Conservation (phyloP, 768 basidiomycete species). For the Mycena rosella region DNA sequence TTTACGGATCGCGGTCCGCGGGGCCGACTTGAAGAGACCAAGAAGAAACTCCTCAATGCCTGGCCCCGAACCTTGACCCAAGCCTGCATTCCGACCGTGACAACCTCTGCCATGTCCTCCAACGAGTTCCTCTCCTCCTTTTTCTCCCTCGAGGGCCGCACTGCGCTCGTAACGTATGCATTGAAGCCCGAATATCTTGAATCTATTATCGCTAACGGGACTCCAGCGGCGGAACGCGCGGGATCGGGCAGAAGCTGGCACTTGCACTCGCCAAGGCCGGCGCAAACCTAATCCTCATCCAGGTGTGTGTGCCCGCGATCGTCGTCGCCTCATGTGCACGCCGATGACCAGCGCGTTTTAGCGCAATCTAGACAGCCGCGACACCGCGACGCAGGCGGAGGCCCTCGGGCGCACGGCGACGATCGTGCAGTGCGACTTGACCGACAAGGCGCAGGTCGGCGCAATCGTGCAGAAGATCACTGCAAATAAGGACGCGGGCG, state of each 20-base stretch:
- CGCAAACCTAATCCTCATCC: conserved; percentile 39
- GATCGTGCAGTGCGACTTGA: conserved; percentile 37
- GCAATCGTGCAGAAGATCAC: conserved; percentile 34
- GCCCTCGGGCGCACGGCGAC: conserved; percentile 32
- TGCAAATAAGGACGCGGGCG: conserved; percentile 15
- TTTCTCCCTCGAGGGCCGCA: conserved; percentile 34
- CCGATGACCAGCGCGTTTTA: neutral
- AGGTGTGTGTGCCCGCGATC: conserved; percentile 22
- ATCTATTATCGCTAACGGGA: neutral
- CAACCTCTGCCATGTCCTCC: conserved; percentile 11
- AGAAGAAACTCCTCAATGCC: no score
- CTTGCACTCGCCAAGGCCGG: conserved; percentile 40
- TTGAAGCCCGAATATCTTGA: neutral
- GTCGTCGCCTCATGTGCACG: neutral
- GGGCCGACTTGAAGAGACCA: no score
- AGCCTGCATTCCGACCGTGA: no score
- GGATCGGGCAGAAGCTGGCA: conserved; percentile 40
- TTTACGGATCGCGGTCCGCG: neutral
- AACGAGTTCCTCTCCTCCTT: conserved; percentile 26
- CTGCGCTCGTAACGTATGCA: conserved; percentile 32
- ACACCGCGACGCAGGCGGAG: conserved; percentile 30
- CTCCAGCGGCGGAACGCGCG: conserved; percentile 37
- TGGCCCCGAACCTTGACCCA: no score
- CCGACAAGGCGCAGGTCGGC: conserved; percentile 29
- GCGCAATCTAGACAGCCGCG: conserved; percentile 33